A percentile compares a stretch with the other conserved stretches of the same genome.
phyloP scores from a whole-genome alignment of 805 yeast species.

The Wickerhamomyces mucosus region DNA sequence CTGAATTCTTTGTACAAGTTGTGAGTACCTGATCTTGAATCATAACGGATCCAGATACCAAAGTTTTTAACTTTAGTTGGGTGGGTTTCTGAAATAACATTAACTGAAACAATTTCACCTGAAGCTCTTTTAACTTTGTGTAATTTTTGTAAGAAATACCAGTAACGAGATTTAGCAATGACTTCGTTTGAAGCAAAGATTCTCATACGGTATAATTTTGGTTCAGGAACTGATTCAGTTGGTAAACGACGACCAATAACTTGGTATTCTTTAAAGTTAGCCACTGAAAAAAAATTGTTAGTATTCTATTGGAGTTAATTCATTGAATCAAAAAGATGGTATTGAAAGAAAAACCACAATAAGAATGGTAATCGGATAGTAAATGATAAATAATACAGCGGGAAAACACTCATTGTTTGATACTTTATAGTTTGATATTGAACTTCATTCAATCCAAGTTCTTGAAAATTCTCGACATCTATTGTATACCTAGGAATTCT shows the following conservation, averaged over 20 bases:
- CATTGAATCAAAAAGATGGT: too few species aligned
- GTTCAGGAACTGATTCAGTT: constrained; percentile 97
- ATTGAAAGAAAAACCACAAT: too few species aligned
- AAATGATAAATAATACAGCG: too few species aligned
- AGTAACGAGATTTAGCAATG: constrained; percentile 99
- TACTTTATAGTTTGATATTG: too few species aligned
- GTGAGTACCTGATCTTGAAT: constrained; percentile 99
- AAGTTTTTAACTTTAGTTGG: constrained; percentile 99
- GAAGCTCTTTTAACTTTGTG: constrained; percentile 99
- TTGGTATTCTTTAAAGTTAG: constrained; percentile 98
- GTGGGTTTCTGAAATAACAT: constrained; percentile 85
- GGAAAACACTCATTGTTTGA: too few species aligned
- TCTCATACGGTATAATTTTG: constrained; percentile 99
- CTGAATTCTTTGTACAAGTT: constrained; percentile 99
- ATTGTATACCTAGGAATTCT: too few species aligned
- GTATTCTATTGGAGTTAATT: background rate
- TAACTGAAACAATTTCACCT: constrained; percentile 96
- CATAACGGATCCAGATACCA: constrained; percentile 99
- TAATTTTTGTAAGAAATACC: constrained; percentile 99
- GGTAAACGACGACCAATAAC: constrained; percentile 99
- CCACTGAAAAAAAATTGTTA: constrained; percentile 39
- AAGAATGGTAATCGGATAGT: too few species aligned
- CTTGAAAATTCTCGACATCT: too few species aligned
- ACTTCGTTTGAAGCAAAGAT: constrained; percentile 98
- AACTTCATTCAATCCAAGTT: too few species aligned